Evolutionary conservation across 805 yeast genomes (phyloP), one percentile per base, ranked within the genome.

Genomic region (Wickerhamiella alocasiicola): DNA sequence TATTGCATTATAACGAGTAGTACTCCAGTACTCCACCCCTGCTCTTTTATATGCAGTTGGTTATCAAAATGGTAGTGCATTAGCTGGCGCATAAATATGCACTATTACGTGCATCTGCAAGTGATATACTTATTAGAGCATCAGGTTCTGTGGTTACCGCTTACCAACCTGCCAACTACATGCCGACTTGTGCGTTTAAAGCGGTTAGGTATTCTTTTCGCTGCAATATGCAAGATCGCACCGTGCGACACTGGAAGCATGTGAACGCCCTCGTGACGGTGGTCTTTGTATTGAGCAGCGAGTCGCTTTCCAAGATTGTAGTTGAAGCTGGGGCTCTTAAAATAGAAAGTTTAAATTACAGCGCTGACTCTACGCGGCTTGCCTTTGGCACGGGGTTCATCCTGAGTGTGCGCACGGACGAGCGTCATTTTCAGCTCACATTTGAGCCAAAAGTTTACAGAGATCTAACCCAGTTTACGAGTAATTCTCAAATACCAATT

Each of bases 121-220:
- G 27, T 32, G 24, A 11, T 3, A 17, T 19, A 9, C 27, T 20
- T 32, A 21, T 21, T 11, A n/a, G 26, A 20, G 36, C 26, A 32
- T 32, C 17, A 6, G 17, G 36, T 18, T 21, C 19, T 17, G 26
- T 32, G 36, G 25, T 25, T 26, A 26, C 36, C 18, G 36, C 36
- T 32, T 32, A 32, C 36, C 26, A 32, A 32, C 36, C 20, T n/a
- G 17, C 36, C 4, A 6, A 3, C 17, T 13, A 32, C 11, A 32
- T 32, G 36, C 25, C 26, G 3, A n/a, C 36, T 5, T 15, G 12
- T 5, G 19, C 26, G 7, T 32, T 32, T 21, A 18, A 6, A 3
- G 36, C 27, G 7, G 26, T 13, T 11, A 9, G 36, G 3, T 32
- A 32, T 21, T 32, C 36, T 4, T 20, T 32, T 21, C n/a, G 36